Base-by-base conservation (phyloP, 2,329 filamentous ascomycete genomes). In the Didymella keratinophila region DNA sequence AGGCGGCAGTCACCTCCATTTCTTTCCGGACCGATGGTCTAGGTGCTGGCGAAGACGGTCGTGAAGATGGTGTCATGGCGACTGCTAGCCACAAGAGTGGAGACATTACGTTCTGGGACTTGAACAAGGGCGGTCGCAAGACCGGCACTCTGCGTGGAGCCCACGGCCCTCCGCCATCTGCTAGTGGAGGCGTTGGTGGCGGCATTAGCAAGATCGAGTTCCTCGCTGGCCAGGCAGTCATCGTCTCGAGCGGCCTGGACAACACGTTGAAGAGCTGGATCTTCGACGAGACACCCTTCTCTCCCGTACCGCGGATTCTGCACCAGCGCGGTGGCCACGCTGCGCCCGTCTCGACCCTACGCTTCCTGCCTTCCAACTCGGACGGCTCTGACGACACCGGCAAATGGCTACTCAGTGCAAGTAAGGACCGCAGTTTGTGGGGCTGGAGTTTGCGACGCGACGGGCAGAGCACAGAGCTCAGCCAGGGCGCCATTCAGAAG, bases 231-330 rank as follows among this genome's bases (percentile, higher is more conserved):
- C 96, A 99, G 74, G 90, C 92, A 5, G 89, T 98, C 2, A 85
- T 99, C 41, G 82, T 98, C 27, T 97, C 93, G 10, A 95, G 92
- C 64, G 96, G 95, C 4, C 83, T 91, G 46, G 95, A 99, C 76
- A 99, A 99, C 78, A 92, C 93, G 10, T 81, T 99, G 58, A 96
- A 94, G 75, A 93, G 93, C 5, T 97, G 94, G 94, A 95, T 98
- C 61, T 97, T 97, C 68, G 94, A 98, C 71, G 89, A 96, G 75
- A 89, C 89, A 0, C 93, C 94, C 0, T 97, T 97, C 74, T 95
- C 91, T 0, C 88, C 93, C 0, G 84, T 93, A 11, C 95, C 95
- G 2, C 87, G 94, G 18, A 89, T 92, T 25, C 81, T 99, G 28
- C 95, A 99, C 76, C 86, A 87, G 3, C 86, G 95, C 65, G 93